These are phyloP conservation scores for Chytriomyces hyalinus DNA, from an alignment of 192 early-diverging fungal genomes.

Conservation along the genomic window DNA sequence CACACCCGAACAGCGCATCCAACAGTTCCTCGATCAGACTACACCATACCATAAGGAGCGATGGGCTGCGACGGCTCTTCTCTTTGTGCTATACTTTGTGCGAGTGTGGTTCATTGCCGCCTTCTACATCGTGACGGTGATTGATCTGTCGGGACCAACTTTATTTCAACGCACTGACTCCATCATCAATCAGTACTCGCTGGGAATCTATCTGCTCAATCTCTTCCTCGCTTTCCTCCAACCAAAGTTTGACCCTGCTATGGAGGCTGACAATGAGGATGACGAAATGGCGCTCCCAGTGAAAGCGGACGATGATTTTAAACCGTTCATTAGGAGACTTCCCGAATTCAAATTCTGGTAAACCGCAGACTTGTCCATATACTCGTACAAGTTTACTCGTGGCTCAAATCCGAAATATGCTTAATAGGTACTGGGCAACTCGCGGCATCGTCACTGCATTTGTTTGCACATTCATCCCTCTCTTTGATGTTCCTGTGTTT, in stretches of 20 bases:
- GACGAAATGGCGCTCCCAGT: constrained; percentile 81
- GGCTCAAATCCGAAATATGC: background rate
- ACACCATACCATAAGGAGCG: constrained; percentile 79
- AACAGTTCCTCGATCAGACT: constrained; percentile 78
- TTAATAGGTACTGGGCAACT: constrained; percentile 78
- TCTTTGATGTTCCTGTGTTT: constrained; percentile 54
- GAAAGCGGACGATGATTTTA: constrained; percentile 91
- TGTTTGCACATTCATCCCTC: constrained; percentile 81
- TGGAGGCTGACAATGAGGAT: constrained; percentile 62
- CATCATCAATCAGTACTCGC: constrained; percentile 68
- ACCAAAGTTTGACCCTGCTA: constrained; percentile 94
- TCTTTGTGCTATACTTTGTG: constrained; percentile 74
- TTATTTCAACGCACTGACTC: background rate
- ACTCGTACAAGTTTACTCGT: background rate
- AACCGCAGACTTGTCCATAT: background rate
- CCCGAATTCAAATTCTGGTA: constrained; percentile 99
- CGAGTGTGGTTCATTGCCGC: constrained; percentile 81
- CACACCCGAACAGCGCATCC: constrained; percentile 64
- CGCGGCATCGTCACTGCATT: constrained; percentile 82
- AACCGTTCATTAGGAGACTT: constrained; percentile 93
- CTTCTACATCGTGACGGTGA: constrained; percentile 88
- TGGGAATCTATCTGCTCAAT: constrained; percentile 96
- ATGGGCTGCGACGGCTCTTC: constrained; percentile 72
- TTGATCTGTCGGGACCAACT: background rate
- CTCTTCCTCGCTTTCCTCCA: constrained; percentile 94